These are phyloP conservation scores for Podospora comata DNA, from an alignment of 495 filamentous ascomycete genomes.

Conservation along the genomic window DNA sequence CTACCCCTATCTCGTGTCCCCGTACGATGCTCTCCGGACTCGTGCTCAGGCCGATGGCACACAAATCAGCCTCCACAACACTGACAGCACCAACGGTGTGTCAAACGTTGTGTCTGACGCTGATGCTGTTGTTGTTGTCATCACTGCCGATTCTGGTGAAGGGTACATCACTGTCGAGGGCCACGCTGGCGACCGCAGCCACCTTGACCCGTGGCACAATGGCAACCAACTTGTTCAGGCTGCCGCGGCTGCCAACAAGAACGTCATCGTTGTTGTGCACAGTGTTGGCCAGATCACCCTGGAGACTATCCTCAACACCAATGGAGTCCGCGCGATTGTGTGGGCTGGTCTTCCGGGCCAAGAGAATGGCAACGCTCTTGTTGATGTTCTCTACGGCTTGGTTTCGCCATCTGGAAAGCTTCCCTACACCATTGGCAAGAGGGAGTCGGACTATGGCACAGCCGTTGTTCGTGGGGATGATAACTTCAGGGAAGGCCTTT, in stretches of 20 bases:
- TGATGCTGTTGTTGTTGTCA: constrained; percentile 61
- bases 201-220: constrained; percentile 70
- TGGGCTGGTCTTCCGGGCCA: constrained; percentile 36
- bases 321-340: constrained; percentile 52
- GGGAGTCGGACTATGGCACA: constrained; percentile 50
- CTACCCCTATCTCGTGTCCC: constrained; percentile 57
- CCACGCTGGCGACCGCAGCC: constrained; percentile 56
- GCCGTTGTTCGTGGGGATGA: constrained; percentile 49
- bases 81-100: constrained; percentile 49
- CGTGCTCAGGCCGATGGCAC: constrained; percentile 49
- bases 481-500: constrained; percentile 65
- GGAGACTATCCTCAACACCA: constrained; percentile 74
- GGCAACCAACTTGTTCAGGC: constrained; percentile 69
- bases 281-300: constrained; percentile 84
- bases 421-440: constrained; percentile 64
- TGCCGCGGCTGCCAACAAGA: constrained; percentile 60
- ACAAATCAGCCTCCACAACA: constrained; percentile 47
- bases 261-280: constrained; percentile 87
- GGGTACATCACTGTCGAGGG: constrained; percentile 63
- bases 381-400: constrained; percentile 35
- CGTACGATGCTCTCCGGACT: constrained; percentile 52
- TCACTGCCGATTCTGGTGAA: constrained; percentile 65
- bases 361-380: constrained; percentile 33
- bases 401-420: constrained; percentile 60
- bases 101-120: constrained; percentile 50